phyloP scores from a whole-genome alignment of 208 protist genomes.

The Trichomonas gallinae region DNA sequence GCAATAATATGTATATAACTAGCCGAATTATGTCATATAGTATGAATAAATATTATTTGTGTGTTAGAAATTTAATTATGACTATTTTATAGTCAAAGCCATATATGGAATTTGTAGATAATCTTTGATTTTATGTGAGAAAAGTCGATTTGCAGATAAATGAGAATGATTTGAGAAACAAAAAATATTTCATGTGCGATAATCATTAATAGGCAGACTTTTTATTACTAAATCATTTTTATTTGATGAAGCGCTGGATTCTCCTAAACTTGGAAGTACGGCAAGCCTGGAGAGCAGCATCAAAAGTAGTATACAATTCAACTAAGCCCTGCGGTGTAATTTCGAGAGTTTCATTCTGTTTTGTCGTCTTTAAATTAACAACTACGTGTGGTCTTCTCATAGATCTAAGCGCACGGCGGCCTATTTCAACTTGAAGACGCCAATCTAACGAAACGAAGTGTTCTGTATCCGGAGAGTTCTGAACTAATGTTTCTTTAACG shows the following conservation, averaged over 20 bases:
- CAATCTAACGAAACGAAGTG: background rate
- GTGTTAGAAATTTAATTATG: too few relatives aligned
- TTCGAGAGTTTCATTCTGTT: background rate
- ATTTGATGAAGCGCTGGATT: background rate
- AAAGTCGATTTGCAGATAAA: too few relatives aligned
- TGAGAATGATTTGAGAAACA: too few relatives aligned
- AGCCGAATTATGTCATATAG: too few relatives aligned
- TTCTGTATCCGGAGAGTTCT: background rate
- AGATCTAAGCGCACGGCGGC: background rate
- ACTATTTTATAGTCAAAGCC: too few relatives aligned
- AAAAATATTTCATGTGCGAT: too few relatives aligned
- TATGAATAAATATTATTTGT: too few relatives aligned
- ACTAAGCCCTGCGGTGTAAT: background rate
- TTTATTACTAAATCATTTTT: background rate
- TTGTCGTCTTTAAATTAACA: background rate
- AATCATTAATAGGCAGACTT: background rate
- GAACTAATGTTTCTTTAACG: background rate
- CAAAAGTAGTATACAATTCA: background rate
- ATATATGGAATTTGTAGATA: too few relatives aligned
- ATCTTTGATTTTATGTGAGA: too few relatives aligned
- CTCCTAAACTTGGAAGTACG: background rate
- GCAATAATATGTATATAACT: too few relatives aligned
- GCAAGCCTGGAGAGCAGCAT: background rate
- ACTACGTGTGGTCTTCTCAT: background rate
- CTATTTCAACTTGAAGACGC: background rate